phyloP scores from a whole-genome alignment of 2,329 filamentous ascomycete genomes.

The Pseudocercospora crystallina region DNA sequence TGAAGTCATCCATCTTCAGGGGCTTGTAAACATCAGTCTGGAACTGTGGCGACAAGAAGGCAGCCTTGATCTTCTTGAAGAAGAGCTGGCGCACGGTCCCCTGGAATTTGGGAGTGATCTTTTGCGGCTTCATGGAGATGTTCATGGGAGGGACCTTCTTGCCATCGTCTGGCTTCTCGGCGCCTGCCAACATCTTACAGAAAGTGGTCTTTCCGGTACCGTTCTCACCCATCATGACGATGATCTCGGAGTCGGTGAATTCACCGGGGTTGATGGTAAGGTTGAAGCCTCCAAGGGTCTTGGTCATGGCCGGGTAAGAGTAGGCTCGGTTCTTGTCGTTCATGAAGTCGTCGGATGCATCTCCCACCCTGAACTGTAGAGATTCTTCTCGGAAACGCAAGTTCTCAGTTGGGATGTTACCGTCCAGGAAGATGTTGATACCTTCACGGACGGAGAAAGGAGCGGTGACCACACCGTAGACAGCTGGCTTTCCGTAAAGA shows the following conservation, averaged over 20 bases:
- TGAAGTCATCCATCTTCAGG: constrained; percentile 98
- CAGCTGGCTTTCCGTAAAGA: constrained; percentile 89
- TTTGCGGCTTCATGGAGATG: constrained; percentile 99
- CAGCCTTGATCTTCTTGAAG: constrained; percentile 99
- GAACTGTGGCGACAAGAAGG: constrained; percentile 96
- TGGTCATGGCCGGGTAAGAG: constrained; percentile 85
- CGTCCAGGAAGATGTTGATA: constrained; percentile 99
- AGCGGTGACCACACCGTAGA: constrained; percentile 96
- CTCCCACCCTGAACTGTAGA: constrained; percentile 89
- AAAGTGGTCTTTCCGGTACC: constrained; percentile 99
- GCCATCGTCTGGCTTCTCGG: constrained; percentile 81
- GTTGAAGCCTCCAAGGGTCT: constrained; percentile 86
- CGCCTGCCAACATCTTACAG: constrained; percentile 92
- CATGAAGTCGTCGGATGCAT: constrained; percentile 84
- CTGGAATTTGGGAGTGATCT: constrained; percentile 96
- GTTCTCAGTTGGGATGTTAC: constrained; percentile 97
- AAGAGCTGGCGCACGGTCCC: constrained; percentile 96
- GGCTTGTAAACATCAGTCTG: constrained; percentile 99
- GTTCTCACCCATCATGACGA: constrained; percentile 99
- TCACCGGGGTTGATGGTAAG: constrained; percentile 76
- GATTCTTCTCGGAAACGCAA: constrained; percentile 97
- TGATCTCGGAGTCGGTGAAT: constrained; percentile 97
- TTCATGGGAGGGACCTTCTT: constrained; percentile 85
- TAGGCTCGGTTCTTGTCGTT: constrained; percentile 83
- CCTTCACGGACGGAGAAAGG: constrained; percentile 96